A percentile compares a stretch with the other conserved stretches of the same genome.
These are phyloP conservation scores for Backusella westeae DNA, from an alignment of 192 early-diverging fungal species.

Conservation along the genomic window DNA sequence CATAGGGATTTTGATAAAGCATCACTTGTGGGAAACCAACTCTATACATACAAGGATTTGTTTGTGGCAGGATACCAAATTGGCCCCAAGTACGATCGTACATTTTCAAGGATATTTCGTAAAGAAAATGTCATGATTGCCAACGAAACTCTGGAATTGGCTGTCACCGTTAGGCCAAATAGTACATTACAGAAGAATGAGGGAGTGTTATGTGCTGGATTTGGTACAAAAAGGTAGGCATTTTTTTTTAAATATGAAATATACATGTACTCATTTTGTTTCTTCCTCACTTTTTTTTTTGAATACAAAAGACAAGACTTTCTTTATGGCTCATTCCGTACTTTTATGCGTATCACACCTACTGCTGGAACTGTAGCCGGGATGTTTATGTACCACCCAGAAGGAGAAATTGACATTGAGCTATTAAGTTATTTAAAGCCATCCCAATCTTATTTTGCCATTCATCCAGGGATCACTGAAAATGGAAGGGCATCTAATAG, in stretches of 20 bases:
- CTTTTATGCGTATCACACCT: slow-evolving; percentile 9
- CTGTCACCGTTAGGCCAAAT: slow-evolving; percentile 7
- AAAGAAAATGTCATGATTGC: slow-evolving; percentile 9
- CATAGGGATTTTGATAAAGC: not conserved
- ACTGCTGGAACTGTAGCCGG: slow-evolving; percentile 18
- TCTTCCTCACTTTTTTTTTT: not conserved
- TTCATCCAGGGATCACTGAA: slow-evolving; percentile 20
- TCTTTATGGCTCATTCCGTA: slow-evolving; percentile 22
- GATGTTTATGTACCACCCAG: slow-evolving; percentile 10
- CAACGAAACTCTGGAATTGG: slow-evolving; percentile 10
- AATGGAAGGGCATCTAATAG: slow-evolving; percentile 15
- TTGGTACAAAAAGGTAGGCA: slow-evolving; percentile 23
- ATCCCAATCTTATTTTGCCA: slow-evolving; percentile 24
- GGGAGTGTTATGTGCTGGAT: not conserved
- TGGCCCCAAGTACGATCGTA: not conserved
- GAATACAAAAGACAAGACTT: not conserved
- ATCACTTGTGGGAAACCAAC: not conserved
- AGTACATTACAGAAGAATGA: not conserved
- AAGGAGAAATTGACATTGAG: slow-evolving; percentile 30
- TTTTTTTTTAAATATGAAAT: too few relatives aligned
- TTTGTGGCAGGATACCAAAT: not conserved
- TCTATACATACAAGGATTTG: not conserved
- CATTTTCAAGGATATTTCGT: slow-evolving; percentile 10
- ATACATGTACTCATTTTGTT: too few relatives aligned
- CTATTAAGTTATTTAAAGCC: slow-evolving; percentile 14